Evolutionary conservation across 345 rosid genomes (phyloP), one percentile per base, ranked within the genome.

Genomic region (Salix viminalis): DNA sequence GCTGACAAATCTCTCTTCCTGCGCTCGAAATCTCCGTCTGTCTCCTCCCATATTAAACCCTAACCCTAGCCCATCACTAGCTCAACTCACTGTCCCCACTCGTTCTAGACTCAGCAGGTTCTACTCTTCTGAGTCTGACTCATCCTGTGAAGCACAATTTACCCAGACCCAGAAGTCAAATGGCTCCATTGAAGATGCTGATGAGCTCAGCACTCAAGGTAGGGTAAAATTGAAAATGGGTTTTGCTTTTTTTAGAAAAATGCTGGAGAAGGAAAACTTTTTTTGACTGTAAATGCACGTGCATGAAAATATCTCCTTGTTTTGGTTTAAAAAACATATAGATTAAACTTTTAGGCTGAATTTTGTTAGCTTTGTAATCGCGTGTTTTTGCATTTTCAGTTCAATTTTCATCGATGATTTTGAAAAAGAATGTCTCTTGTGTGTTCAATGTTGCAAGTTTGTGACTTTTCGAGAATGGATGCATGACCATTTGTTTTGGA

Each of bases 201-300:
- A 79, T 13, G 82, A 74, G 66, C 37, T 86, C 66, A 83, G 84
- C 76, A 83, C 61, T 26, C 75, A 87, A 82, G 93, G 93, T 89
- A 50, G 65, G 15, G 2, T 52, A 42, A 76, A 34, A 50, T 19
- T 3, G 19, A 39, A 61, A 5, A 18, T 62, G 58, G 48, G 18
- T 42, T 61, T 32, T 24, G 26, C 68, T 69, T 58, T 7, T 44
- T 7, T 21, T 12, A 4, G 41, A 50, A 21, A 66, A 65, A 66
- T 30, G 64, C 4, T 24, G 41, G 16, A 21, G 24, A 13, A 46
- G 19, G 10, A 37, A 18, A 9, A 8, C 9, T 14, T 12, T 15
- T 7, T 64, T 32, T 46, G 41, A 19, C 30, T 46, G 5, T 13
- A 46, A 46, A 14, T 46, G 52, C 14, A 12, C 1, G 6, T 14